A percentile compares a stretch with the other conserved stretches of the same genome.
These are phyloP conservation scores for Trametes elegans DNA, from an alignment of 768 basidiomycete species.

Conservation along the genomic window DNA sequence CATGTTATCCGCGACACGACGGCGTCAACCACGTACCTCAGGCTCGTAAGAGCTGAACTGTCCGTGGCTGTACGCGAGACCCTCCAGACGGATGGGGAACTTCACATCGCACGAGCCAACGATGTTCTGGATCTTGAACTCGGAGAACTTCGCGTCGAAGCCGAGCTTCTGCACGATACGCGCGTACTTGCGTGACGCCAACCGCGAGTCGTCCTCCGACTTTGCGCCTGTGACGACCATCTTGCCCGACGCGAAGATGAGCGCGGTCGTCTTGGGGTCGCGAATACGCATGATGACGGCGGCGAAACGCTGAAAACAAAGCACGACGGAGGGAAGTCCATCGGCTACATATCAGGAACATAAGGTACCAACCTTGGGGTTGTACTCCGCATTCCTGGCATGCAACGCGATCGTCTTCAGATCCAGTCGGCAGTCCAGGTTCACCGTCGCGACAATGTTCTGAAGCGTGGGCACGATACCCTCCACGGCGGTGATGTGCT, in stretches of 20 bases:
- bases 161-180: conserved; percentile 99
- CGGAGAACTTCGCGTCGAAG: conserved; percentile 98
- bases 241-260: conserved; percentile 99
- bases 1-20: neutral
- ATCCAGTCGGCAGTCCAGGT: conserved; percentile 94
- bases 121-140: conserved; percentile 99
- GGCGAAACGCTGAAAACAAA: conserved; percentile 90
- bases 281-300: conserved; percentile 99
- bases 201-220: conserved; percentile 94
- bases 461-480: conserved; percentile 99
- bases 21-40: conserved; percentile 58
- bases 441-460: conserved; percentile 99
- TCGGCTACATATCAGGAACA: conserved; percentile 44
- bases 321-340: conserved; percentile 60
- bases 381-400: conserved; percentile 98
- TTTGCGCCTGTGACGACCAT: conserved; percentile 99
- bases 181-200: conserved; percentile 98
- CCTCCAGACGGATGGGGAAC: conserved; percentile 97
- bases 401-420: conserved; percentile 98
- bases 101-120: conserved; percentile 98
- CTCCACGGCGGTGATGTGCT: conserved; percentile 94
- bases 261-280: conserved; percentile 98
- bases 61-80: conserved; percentile 95
- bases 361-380: conserved; percentile 90
- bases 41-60: conserved; percentile 98